Evolutionary conservation across 2,329 filamentous ascomycete genomes (phyloP), one percentile per base, ranked within the genome.

Genomic region (Mycosphaerelloides madeirae): DNA sequence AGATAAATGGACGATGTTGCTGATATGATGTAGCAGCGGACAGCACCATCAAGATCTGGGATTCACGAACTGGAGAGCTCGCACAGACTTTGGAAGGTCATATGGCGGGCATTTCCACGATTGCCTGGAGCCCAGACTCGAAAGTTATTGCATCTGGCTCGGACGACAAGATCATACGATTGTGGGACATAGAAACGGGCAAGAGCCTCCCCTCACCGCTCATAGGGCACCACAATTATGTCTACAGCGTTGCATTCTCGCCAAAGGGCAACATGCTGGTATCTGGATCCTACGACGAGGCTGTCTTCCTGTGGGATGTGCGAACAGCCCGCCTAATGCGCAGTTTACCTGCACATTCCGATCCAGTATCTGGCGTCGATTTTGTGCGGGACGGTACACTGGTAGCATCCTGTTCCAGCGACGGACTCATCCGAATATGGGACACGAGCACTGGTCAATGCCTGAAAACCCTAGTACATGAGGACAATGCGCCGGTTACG

Each of bases 181-280:
- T 98, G 1, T 98, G 93, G 93, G 87, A 96, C 57, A 71, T 79
- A 3, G 59, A 71, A 14, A 79, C 77, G 6, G 79, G 78, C 14
- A 76, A 78, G 60, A 71, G 77, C 20, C 75, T 81, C 42, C 76
- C 77, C 0, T 75, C 72, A 16, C 75, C 78, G 1, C 73, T 97
- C 54, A 75, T 85, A 18, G 91, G 93, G 2, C 93, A 98, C 60
- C 89, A 96, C 66, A 97, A 94, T 68, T 97, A 97, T 67, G 84
- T 98, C 25, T 95, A 95, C 68, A 88, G 85, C 39, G 74, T 98
- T 28, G 89, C 90, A 5, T 97, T 97, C 66, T 91, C 87, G n/a
- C 93, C 93, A 1, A 97, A 96, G 66, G 93, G 93, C 18, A 98
- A 98, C 62, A 95, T 97, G 63, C 78, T 98, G 28, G 93, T 90